phyloP scores from a whole-genome alignment of 768 basidiomycete species.

The Leccinum arenicola region DNA sequence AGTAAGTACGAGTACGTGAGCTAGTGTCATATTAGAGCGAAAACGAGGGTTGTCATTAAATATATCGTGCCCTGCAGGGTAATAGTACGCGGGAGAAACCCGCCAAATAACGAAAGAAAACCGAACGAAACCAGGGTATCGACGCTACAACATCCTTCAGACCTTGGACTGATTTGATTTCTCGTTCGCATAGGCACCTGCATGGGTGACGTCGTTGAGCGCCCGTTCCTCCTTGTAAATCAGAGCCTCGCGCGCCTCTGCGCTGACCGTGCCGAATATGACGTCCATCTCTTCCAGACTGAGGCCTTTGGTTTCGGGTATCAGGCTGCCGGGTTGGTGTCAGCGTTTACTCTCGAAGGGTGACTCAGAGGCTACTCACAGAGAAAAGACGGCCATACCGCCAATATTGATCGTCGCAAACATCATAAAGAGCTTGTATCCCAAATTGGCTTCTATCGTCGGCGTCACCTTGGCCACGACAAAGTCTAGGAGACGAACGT shows the following conservation, averaged over 20 bases:
- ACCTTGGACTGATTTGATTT: constrained; percentile 6
- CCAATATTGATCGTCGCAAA: constrained; percentile 73
- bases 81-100: background rate
- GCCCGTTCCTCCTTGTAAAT: constrained; percentile 46
- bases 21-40: background rate
- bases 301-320: constrained; percentile 62
- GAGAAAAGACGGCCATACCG: constrained; percentile 64
- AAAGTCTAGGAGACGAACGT: constrained; percentile 47
- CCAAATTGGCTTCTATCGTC: constrained; percentile 54
- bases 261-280: constrained; percentile 55
- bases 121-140: background rate
- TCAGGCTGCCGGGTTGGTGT: constrained; percentile 34
- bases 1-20: background rate
- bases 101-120: background rate
- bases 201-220: constrained; percentile 7
- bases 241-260: constrained; percentile 50
- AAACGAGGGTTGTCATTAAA: background rate
- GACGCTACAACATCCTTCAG: background rate
- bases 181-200: background rate
- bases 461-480: constrained; percentile 72
- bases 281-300: constrained; percentile 56
- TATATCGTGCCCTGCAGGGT: background rate
- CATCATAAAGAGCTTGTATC: constrained; percentile 76
- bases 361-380: constrained; percentile 38
- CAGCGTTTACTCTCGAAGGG: background rate